These are phyloP conservation scores for Mycena metata DNA, from an alignment of 768 basidiomycete species.

Conservation along the genomic window DNA sequence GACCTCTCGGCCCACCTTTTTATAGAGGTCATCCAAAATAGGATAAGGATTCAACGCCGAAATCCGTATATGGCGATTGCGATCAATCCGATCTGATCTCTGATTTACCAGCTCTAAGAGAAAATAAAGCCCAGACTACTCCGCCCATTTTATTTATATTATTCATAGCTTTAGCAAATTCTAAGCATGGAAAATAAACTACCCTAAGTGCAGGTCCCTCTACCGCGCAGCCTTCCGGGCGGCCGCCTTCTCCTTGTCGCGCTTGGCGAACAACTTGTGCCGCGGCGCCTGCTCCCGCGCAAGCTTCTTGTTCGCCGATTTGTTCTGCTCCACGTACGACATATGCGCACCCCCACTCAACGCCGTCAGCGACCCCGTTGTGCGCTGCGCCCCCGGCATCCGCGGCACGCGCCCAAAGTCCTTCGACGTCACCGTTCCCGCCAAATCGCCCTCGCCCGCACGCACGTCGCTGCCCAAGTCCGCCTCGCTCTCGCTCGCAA, in stretches of 20 bases:
- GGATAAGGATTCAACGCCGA: background rate
- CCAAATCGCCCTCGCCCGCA: slow-evolving; percentile 86
- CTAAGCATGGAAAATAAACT: no score
- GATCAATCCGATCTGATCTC: background rate
- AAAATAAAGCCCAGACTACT: no score
- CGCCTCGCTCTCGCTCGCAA: slow-evolving; percentile 92
- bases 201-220: background rate
- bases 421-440: slow-evolving; percentile 88
- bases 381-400: slow-evolving; percentile 79
- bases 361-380: slow-evolving; percentile 84
- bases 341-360: slow-evolving; percentile 92
- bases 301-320: slow-evolving; percentile 87
- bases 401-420: slow-evolving; percentile 78
- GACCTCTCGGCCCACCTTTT: no score
- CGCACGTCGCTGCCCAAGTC: slow-evolving; percentile 89
- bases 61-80: background rate
- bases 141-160: no score
- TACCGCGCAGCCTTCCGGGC: slow-evolving; percentile 54
- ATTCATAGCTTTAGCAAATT: no score
- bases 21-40: no score
- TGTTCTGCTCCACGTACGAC: slow-evolving; percentile 94
- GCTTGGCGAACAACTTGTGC: slow-evolving; percentile 86
- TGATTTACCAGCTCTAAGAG: background rate
- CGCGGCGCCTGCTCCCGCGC: slow-evolving; percentile 68
- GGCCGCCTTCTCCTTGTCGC: slow-evolving; percentile 80